Evolutionary conservation across 805 yeast species (phyloP).

Genomic region (Spathaspora boniae): DNA sequence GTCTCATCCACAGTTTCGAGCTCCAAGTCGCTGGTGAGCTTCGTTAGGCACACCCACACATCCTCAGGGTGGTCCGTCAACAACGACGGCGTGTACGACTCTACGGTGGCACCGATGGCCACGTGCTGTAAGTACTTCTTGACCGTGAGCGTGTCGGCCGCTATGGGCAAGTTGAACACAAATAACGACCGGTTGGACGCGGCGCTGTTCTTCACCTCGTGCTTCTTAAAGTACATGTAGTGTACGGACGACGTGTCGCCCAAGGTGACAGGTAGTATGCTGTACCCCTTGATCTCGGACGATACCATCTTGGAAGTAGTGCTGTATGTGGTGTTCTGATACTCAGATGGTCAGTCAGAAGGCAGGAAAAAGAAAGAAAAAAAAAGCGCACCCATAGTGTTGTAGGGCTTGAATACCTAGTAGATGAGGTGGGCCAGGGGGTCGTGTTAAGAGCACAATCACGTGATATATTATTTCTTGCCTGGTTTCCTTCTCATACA

Average conservation of each 20-base stretch:
- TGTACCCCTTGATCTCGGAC: conserved; percentile 56
- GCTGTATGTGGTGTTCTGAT: too few relatives aligned
- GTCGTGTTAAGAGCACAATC: too few relatives aligned
- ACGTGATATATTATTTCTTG: too few relatives aligned
- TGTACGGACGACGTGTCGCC: conserved; percentile 43
- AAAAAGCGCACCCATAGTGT: too few relatives aligned
- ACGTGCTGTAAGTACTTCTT: conserved; percentile 56
- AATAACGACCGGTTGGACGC: conserved; percentile 60
- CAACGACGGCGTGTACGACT: conserved; percentile 34
- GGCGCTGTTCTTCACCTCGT: conserved; percentile 43
- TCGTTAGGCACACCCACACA: conserved; percentile 49
- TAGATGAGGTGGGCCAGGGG: too few relatives aligned
- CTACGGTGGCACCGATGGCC: conserved; percentile 64
- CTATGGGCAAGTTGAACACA: conserved; percentile 70
- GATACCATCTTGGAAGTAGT: too few relatives aligned
- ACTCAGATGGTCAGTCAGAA: too few relatives aligned
- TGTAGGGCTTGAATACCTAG: too few relatives aligned
- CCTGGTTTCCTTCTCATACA: too few relatives aligned
- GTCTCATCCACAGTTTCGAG: conserved; percentile 20
- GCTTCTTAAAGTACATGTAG: conserved; percentile 65
- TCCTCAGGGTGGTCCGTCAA: conserved; percentile 44
- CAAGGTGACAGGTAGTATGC: conserved; percentile 46
- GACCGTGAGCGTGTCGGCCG: conserved; percentile 49
- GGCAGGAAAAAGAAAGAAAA: too few relatives aligned
- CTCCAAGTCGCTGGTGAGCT: conserved; percentile 56